Base-by-base conservation (phyloP, 2,329 filamentous ascomycete genomes). In the Zymoseptoria crescenta region DNA sequence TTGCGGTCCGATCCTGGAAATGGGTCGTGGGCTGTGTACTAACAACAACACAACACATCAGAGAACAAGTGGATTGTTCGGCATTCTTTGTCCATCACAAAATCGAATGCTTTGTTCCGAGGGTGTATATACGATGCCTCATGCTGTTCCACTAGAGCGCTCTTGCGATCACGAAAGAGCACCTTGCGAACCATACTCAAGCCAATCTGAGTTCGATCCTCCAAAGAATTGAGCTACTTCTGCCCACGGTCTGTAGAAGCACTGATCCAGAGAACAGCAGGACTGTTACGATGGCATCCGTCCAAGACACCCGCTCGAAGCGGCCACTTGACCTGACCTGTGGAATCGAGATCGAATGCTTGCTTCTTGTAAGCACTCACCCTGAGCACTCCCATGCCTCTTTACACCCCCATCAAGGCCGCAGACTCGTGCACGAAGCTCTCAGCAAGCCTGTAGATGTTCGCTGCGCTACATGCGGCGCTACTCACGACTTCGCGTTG, bases 301-400 rank as follows among this genome's bases (percentile, higher is more conserved):
- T 5, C 9, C 35, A 41, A 24, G 24, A 24, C 24, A 24, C 24
- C 24, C 24, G 4, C 2, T 24, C 4, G 24, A 24, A 24, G 24
- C 24, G 24, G 3, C 35, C 35, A 41, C 35, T 41, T 41, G 52
- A 55, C 30, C 45, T 64, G 19, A 60, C 62, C 9, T 54, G 57
- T 35, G 62, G 62, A 27, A 52, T 62, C 9, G 57, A 64, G 29
- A 54, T 64, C n/a, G 59, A 62, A 52, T 64, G 57, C 35, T 20
- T 62, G 13, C 49, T 62, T 4, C 27, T 62, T 3, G 51, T 56
- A 51, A 55, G 58, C 20, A 53, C 30, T 13, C 52, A 19, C n/a
- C n/a, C 24, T 21, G 30, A 51, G 10, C 16, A 20, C 5, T 41
- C 41, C 13, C 10, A 28, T 8, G 35, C 41, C 6, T 13, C 24